phyloP scores from a whole-genome alignment of 495 filamentous ascomycete genomes.

The Clavariopsis aquatica region DNA sequence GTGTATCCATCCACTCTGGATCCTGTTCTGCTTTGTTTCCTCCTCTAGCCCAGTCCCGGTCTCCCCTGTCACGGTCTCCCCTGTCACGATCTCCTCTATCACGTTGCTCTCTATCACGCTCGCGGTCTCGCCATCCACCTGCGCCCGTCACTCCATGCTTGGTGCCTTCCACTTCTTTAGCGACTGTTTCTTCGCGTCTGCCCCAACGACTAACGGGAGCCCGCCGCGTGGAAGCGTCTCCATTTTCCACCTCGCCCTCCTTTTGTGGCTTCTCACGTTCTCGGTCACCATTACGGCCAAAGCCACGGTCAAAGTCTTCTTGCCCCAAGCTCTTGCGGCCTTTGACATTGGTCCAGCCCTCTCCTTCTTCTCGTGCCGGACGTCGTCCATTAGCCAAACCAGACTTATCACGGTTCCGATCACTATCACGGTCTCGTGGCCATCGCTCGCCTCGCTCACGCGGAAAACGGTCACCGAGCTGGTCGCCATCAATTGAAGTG shows the following conservation, averaged over 20 bases:
- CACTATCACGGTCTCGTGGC: slow-evolving; percentile 38
- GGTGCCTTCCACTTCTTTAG: slow-evolving; percentile 30
- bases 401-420: slow-evolving; percentile 47
- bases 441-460: slow-evolving; percentile 34
- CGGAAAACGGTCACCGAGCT: slow-evolving; percentile 27
- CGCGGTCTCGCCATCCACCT: slow-evolving; percentile 41
- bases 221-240: slow-evolving; percentile 25
- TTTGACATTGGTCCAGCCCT: slow-evolving; percentile 62
- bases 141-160: slow-evolving; percentile 28
- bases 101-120: slow-evolving; percentile 55
- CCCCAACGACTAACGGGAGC: slow-evolving; percentile 27
- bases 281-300: slow-evolving; percentile 63
- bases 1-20: slow-evolving; percentile 55
- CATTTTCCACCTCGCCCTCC: slow-evolving; percentile 29
- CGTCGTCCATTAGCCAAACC: slow-evolving; percentile 49
- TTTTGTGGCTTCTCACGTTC: slow-evolving; percentile 61
- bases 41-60: slow-evolving; percentile 43
- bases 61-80: not conserved
- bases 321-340: slow-evolving; percentile 55
- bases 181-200: slow-evolving; percentile 47
- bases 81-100: slow-evolving; percentile 57
- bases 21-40: slow-evolving; percentile 54
- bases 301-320: slow-evolving; percentile 58
- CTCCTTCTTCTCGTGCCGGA: slow-evolving; percentile 53
- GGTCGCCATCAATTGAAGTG: slow-evolving; percentile 19